These are phyloP conservation scores for Tubosaeta sp. DNA, from an alignment of 768 basidiomycete genomes.

Conservation along the genomic window DNA sequence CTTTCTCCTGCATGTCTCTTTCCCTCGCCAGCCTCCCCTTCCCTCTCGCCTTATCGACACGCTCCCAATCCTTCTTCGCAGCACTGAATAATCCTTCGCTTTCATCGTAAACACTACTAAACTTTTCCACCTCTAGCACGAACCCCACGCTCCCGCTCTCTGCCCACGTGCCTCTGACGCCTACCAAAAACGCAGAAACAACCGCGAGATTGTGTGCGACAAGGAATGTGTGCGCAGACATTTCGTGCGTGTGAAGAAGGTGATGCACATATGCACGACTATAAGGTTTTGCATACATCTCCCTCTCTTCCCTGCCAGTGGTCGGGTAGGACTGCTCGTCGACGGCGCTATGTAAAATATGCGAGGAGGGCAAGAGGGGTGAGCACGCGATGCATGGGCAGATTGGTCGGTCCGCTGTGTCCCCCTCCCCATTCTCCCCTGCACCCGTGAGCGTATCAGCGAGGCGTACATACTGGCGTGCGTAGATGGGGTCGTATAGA, in stretches of 20 bases:
- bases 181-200: slow-evolving; percentile 58
- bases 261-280: slow-evolving; percentile 75
- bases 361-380: slow-evolving; percentile 34
- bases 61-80: slow-evolving; percentile 55
- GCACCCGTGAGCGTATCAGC: slow-evolving; percentile 34
- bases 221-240: slow-evolving; percentile 77
- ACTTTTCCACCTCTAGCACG: slow-evolving; percentile 45
- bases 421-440: background rate
- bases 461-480: slow-evolving; percentile 56
- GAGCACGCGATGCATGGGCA: slow-evolving; percentile 60
- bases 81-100: slow-evolving; percentile 41
- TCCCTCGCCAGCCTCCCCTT: slow-evolving; percentile 73
- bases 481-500: slow-evolving; percentile 56
- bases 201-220: slow-evolving; percentile 72
- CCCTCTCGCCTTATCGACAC: slow-evolving; percentile 66
- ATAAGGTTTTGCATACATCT: slow-evolving; percentile 30
- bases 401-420: background rate
- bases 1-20: slow-evolving; percentile 36
- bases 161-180: slow-evolving; percentile 42
- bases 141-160: slow-evolving; percentile 23
- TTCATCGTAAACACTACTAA: slow-evolving; percentile 51
- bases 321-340: slow-evolving; percentile 31
- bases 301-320: background rate
- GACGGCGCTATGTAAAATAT: slow-evolving; percentile 42
- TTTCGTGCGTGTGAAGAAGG: slow-evolving; percentile 83